phyloP scores from a whole-genome alignment of 1,139 yeast species.

The Diutina scorzettiae region DNA sequence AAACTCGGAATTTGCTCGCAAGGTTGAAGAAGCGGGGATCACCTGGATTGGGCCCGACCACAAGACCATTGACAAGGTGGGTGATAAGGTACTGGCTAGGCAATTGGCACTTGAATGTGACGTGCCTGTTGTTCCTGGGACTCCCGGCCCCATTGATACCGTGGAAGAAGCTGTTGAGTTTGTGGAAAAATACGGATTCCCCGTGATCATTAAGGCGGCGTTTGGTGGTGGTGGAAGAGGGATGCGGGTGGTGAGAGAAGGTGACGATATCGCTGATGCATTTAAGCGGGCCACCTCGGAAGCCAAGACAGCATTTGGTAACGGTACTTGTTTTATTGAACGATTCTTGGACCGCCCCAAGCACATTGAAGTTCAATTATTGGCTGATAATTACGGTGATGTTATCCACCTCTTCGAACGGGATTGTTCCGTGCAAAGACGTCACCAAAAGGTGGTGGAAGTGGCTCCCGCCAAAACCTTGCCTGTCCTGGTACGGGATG shows the following conservation, averaged over 20 bases:
- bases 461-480: conserved; percentile 97
- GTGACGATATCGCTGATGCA: conserved; percentile 87
- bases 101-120: conserved; percentile 65
- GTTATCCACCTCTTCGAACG: conserved; percentile 94
- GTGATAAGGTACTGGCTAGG: conserved; percentile 95
- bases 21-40: conserved; percentile 84
- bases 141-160: conserved; percentile 88
- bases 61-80: conserved; percentile 86
- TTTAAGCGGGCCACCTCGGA: conserved; percentile 90
- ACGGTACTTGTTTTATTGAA: conserved; percentile 96
- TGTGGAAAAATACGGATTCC: conserved; percentile 77
- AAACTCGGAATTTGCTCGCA: conserved; percentile 87
- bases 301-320: conserved; percentile 90
- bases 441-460: conserved; percentile 98
- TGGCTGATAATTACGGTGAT: conserved; percentile 91
- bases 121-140: conserved; percentile 96
- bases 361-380: conserved; percentile 93
- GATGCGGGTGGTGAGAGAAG: conserved; percentile 97
- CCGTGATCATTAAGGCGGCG: conserved; percentile 97
- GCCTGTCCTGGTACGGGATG: conserved; percentile 73
- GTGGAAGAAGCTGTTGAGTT: conserved; percentile 70
- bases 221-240: conserved; percentile 99
- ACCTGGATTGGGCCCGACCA: conserved; percentile 95
- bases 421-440: conserved; percentile 98
- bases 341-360: conserved; percentile 91